Conservation (phyloP, 1,284 basidiomycete species). For the Irpex rosettiformis region DNA sequence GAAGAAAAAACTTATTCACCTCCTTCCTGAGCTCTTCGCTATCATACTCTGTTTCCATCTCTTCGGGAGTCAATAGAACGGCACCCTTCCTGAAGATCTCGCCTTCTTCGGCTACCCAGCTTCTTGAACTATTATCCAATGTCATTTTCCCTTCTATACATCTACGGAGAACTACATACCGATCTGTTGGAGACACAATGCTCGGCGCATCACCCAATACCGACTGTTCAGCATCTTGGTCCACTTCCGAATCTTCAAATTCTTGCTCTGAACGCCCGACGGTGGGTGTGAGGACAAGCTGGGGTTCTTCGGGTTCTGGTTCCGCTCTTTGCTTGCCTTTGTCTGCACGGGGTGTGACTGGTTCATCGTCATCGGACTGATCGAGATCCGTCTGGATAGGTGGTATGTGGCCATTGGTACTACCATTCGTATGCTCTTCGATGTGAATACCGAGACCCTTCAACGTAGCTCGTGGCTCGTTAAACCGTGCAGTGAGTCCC, state of each 20-base stretch:
- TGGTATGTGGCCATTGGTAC: conserved; percentile 6
- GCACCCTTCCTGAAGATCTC: conserved; percentile 91
- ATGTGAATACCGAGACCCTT: conserved; percentile 47
- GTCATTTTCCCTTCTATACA: neutral
- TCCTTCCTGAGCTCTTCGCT: conserved; percentile 81
- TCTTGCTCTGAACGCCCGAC: conserved; percentile 43
- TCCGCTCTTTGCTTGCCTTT: conserved; percentile 73
- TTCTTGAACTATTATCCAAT: conserved; percentile 50
- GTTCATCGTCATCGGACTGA: conserved; percentile 35
- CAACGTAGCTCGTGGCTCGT: conserved; percentile 30
- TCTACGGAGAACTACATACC: conserved; percentile 47
- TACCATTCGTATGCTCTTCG: conserved; percentile 11
- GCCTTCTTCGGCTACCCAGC: conserved; percentile 84
- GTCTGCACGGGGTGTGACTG: conserved; percentile 61
- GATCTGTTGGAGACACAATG: conserved; percentile 49
- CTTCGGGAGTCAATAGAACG: conserved; percentile 74
- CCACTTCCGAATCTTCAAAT: conserved; percentile 59
- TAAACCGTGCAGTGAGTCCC: conserved; percentile 42
- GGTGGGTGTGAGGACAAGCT: conserved; percentile 69
- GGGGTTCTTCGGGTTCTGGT: conserved; percentile 60
- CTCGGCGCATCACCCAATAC: conserved; percentile 30
- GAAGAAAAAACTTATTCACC: conserved; percentile 40
- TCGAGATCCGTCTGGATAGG: conserved; percentile 20
- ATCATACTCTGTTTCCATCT: conserved; percentile 83
- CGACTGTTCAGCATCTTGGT: conserved; percentile 39